Evolutionary conservation across 768 basidiomycete genomes (phyloP).

Genomic region (Crepidotus variabilis): DNA sequence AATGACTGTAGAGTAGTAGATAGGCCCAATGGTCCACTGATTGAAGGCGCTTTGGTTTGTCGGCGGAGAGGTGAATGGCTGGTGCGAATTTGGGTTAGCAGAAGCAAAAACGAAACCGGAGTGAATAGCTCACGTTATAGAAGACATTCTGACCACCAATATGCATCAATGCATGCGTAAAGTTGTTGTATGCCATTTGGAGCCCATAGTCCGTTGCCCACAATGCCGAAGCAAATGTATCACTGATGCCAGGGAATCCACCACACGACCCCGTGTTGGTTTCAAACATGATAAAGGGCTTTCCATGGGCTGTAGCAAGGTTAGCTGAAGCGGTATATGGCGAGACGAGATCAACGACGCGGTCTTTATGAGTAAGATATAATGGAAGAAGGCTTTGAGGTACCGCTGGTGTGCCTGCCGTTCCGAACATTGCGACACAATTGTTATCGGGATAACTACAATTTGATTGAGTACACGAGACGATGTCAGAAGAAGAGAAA

Average conservation of each 20-base stretch:
- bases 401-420: constrained; percentile 31
- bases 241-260: constrained; percentile 60
- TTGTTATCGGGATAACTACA: constrained; percentile 50
- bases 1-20: constrained; percentile 72
- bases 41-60: constrained; percentile 56
- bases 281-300: constrained; percentile 63
- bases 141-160: constrained; percentile 61
- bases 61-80: constrained; percentile 37
- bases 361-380: constrained; percentile 57
- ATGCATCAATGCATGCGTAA: constrained; percentile 46
- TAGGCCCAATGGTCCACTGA: constrained; percentile 73
- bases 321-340: constrained; percentile 49
- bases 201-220: constrained; percentile 63
- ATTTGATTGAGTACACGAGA: not conserved
- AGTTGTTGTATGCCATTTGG: constrained; percentile 54
- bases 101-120: constrained; percentile 32
- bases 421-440: constrained; percentile 48
- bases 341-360: constrained; percentile 40
- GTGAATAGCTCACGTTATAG: constrained; percentile 43
- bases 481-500: constrained; percentile 7
- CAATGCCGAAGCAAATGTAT: constrained; percentile 59
- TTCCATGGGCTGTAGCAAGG: constrained; percentile 36
- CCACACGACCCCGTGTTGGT: constrained; percentile 70
- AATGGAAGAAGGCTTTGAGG: constrained; percentile 48
- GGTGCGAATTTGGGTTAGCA: not conserved